Percentiles rank a stretch among this genome's conserved stretches.
Evolutionary conservation across 352 stramenopile species (phyloP).

Genomic region (Phytophthora crassamura): DNA sequence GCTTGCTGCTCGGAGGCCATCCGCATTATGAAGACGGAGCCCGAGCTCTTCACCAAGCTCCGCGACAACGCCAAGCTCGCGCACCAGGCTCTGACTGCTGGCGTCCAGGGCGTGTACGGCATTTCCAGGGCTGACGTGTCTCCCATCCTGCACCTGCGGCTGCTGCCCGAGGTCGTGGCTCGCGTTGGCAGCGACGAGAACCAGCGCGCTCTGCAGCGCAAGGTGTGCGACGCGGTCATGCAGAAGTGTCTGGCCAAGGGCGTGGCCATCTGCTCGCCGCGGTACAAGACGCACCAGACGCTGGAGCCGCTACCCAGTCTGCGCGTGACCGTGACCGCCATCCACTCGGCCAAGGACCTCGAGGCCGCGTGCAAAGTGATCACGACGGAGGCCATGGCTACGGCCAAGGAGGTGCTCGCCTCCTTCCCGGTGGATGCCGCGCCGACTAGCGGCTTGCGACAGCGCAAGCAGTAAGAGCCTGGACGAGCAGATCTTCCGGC

Average conservation of each 20-base stretch:
- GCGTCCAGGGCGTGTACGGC: slow-evolving; percentile 46
- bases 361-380: slow-evolving; percentile 64
- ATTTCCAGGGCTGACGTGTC: slow-evolving; percentile 71
- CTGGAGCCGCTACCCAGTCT: slow-evolving; percentile 74
- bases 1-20: slow-evolving; percentile 89
- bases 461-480: slow-evolving; percentile 44
- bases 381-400: slow-evolving; percentile 58
- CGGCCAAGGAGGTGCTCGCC: slow-evolving; percentile 54
- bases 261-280: slow-evolving; percentile 75
- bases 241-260: slow-evolving; percentile 63
- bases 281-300: slow-evolving; percentile 73
- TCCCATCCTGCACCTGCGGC: slow-evolving; percentile 75
- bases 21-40: slow-evolving; percentile 83
- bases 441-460: slow-evolving; percentile 41
- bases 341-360: slow-evolving; percentile 68
- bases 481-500: too few relatives aligned
- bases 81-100: slow-evolving; percentile 57
- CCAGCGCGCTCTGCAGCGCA: slow-evolving; percentile 55
- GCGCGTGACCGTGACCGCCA: slow-evolving; percentile 77
- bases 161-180: slow-evolving; percentile 52
- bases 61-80: slow-evolving; percentile 67
- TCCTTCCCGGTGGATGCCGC: slow-evolving; percentile 31
- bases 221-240: slow-evolving; percentile 76
- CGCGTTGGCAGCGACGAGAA: slow-evolving; percentile 51
- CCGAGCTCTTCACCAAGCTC: slow-evolving; percentile 73